Evolutionary conservation across 2,329 filamentous ascomycete species (phyloP).

Genomic region (Parastagonospora avenae): DNA sequence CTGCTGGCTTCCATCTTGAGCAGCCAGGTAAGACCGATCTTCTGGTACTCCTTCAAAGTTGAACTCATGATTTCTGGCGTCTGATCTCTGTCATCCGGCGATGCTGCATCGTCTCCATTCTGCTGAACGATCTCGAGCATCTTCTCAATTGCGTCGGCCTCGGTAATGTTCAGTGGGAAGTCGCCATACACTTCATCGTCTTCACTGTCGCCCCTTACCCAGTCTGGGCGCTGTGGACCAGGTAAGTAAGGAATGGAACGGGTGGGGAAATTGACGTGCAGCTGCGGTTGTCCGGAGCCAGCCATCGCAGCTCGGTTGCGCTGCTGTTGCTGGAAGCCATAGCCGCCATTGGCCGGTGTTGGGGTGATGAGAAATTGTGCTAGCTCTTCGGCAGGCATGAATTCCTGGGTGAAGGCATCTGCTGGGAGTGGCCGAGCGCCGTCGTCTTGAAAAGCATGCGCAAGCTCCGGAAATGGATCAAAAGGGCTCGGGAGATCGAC

Average conservation of each 20-base stretch:
- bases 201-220: slow-evolving; percentile 10
- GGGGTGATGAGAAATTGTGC: slow-evolving; percentile 33
- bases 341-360: slow-evolving; percentile 14
- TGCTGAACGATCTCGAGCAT: slow-evolving; percentile 41
- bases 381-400: slow-evolving; percentile 33
- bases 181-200: slow-evolving; percentile 22
- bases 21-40: slow-evolving; percentile 77
- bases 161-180: slow-evolving; percentile 14
- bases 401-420: slow-evolving; percentile 27
- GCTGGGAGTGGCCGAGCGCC: slow-evolving; percentile 7
- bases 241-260: slow-evolving; percentile 10
- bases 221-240: slow-evolving; percentile 2
- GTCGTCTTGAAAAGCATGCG: slow-evolving; percentile 5
- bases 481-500: background rate
- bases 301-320: background rate
- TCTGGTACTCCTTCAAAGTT: slow-evolving; percentile 79
- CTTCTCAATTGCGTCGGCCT: slow-evolving; percentile 33
- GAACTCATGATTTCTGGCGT: slow-evolving; percentile 73
- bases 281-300: background rate
- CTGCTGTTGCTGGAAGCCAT: slow-evolving; percentile 17
- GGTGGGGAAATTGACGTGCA: background rate
- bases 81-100: slow-evolving; percentile 63
- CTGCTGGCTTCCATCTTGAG: slow-evolving; percentile 72
- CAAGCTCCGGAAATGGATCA: slow-evolving; percentile 13
- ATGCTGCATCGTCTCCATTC: slow-evolving; percentile 39